Percentiles rank a stretch among this genome's conserved stretches.
Evolutionary conservation across 116 monocot genomes (phyloP).

Genomic region (Iris pallida): DNA sequence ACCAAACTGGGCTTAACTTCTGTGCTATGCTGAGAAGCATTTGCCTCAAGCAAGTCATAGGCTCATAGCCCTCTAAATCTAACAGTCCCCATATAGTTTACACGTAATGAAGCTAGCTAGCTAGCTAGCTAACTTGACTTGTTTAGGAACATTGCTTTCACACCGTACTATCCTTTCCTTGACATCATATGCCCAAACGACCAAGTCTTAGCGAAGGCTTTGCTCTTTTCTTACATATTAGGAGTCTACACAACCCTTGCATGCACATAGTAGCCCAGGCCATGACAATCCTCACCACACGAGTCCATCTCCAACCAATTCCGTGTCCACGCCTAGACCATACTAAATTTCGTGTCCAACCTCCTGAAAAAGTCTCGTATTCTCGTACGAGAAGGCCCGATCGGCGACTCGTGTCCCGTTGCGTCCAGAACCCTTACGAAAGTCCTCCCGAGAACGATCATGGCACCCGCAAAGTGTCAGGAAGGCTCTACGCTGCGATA

Average conservation of each 20-base stretch:
- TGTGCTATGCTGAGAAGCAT: too few relatives aligned
- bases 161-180: conserved; percentile 8
- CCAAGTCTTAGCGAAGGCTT: neutral
- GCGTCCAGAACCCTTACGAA: neutral
- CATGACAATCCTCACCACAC: neutral
- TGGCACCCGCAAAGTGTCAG: neutral
- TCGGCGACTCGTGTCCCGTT: neutral
- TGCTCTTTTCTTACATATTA: neutral
- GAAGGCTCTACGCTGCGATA: neutral
- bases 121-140: too few relatives aligned
- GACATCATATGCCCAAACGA: neutral
- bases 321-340: neutral
- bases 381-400: neutral
- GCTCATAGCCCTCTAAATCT: too few relatives aligned
- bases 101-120: too few relatives aligned
- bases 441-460: neutral
- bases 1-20: too few relatives aligned
- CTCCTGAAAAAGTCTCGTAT: neutral
- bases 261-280: neutral
- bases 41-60: too few relatives aligned
- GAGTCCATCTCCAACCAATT: neutral
- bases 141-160: conserved; percentile 8
- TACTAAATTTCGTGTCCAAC: neutral
- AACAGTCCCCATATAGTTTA: too few relatives aligned
- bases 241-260: neutral